A percentile compares a stretch with the other conserved stretches of the same genome.
Evolutionary conservation across 306 rosid genomes (phyloP).

Genomic region (Lotus japonicus): DNA sequence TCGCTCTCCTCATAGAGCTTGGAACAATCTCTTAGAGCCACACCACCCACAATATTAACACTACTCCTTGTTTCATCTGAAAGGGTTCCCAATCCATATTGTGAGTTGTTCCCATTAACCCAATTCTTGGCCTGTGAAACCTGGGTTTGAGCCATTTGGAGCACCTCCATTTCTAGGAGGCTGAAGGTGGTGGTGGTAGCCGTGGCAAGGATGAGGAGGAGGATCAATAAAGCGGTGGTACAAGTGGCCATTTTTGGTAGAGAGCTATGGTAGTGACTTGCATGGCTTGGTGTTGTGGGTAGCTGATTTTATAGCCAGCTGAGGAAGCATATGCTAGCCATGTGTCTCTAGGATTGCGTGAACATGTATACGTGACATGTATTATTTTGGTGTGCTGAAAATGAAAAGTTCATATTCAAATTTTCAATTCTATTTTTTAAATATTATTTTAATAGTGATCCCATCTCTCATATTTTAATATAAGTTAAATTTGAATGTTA

Average conservation of each 20-base stretch:
- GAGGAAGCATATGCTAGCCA: conserved; percentile 39
- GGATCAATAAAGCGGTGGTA: conserved; percentile 23
- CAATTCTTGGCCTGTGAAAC: conserved; percentile 30
- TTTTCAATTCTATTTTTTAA: no score
- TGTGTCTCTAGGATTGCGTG: conserved; percentile 29
- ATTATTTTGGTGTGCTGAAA: not conserved
- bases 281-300: conserved; percentile 29
- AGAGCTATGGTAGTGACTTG: conserved; percentile 10
- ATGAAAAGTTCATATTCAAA: no score
- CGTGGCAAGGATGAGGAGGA: conserved; percentile 12
- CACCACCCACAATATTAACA: not conserved
- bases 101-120: conserved; percentile 3
- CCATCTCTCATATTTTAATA: no score
- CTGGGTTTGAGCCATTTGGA: conserved; percentile 31
- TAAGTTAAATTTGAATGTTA: no score
- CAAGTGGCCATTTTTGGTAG: conserved; percentile 29
- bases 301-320: conserved; percentile 36
- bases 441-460: no score
- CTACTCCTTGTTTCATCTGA: no score
- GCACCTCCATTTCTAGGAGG: conserved; percentile 26
- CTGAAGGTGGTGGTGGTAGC: conserved; percentile 16
- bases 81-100: not conserved
- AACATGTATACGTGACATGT: not conserved
- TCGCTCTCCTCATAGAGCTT: conserved; percentile 59
- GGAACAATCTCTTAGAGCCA: conserved; percentile 46